Evolutionary conservation across 129 eudicot genomes (phyloP).

Genomic region (Mikania micrantha): DNA sequence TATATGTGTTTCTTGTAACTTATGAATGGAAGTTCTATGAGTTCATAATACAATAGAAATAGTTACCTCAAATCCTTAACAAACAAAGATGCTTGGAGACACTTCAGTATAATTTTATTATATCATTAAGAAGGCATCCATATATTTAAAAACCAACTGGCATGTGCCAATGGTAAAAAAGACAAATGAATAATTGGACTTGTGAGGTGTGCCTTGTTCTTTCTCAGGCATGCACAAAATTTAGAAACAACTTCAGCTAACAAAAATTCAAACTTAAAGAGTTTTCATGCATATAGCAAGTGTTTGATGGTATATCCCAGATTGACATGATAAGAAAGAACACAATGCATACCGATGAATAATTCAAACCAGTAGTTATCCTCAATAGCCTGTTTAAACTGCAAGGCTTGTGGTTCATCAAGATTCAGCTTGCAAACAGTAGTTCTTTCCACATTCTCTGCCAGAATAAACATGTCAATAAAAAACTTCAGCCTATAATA

Average conservation of each 20-base stretch:
- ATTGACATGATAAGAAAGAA: slow-evolving; percentile 1
- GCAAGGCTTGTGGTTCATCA: slow-evolving; percentile 64
- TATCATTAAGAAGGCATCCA: background rate
- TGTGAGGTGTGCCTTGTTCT: background rate
- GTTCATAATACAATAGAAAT: background rate
- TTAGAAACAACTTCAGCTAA: slow-evolving; percentile 3
- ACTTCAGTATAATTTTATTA: background rate
- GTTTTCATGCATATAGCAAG: background rate
- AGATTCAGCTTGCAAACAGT: slow-evolving; percentile 72
- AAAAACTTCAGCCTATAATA: background rate
- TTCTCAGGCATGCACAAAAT: background rate
- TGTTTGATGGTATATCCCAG: background rate
- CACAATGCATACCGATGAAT: slow-evolving; percentile 65
- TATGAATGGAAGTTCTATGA: background rate
- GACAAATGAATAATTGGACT: background rate
- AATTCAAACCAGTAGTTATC: slow-evolving; percentile 91
- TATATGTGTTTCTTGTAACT: background rate
- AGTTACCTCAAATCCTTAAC: background rate
- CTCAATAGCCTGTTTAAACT: slow-evolving; percentile 80
- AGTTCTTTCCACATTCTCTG: slow-evolving; percentile 68
- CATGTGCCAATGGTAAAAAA: background rate
- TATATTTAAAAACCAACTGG: background rate
- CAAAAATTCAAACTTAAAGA: background rate
- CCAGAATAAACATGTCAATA: slow-evolving; percentile 7
- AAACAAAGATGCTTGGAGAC: background rate